Percentiles rank a stretch among this genome's conserved stretches.
These are phyloP conservation scores for Malassezia pachydermatis DNA, from an alignment of 1,284 basidiomycete species.

Conservation along the genomic window DNA sequence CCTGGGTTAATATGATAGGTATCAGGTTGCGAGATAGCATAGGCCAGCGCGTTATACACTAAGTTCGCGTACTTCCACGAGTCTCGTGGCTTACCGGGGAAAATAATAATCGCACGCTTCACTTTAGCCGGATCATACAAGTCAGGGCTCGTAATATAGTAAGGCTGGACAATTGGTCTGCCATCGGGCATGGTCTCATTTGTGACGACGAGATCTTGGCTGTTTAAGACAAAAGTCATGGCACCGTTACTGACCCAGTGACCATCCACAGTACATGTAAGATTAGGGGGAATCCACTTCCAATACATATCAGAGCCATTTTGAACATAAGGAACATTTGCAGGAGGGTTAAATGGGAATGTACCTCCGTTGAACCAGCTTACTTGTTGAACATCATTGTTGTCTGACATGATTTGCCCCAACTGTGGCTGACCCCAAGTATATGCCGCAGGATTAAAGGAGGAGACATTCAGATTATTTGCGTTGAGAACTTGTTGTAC, in stretches of 20 bases:
- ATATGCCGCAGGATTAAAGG: neutral
- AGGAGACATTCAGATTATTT: neutral
- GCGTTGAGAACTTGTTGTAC: neutral
- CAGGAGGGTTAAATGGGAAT: slow-evolving; percentile 3
- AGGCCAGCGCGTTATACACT: slow-evolving; percentile 25
- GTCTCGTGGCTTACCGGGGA: slow-evolving; percentile 39
- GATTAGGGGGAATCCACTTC: neutral
- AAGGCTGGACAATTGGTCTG: slow-evolving; percentile 1
- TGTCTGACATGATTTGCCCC: neutral
- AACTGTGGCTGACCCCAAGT: neutral
- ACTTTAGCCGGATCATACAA: slow-evolving; percentile 21
- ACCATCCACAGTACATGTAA: neutral
- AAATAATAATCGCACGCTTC: slow-evolving; percentile 32
- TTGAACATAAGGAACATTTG: neutral
- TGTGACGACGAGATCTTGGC: neutral
- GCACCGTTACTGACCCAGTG: neutral
- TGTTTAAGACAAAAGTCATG: neutral
- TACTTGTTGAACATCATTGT: neutral
- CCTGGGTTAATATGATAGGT: slow-evolving; percentile 17
- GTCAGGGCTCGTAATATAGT: neutral
- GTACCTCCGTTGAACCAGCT: neutral
- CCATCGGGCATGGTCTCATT: neutral
- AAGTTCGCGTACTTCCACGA: slow-evolving; percentile 42
- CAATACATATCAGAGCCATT: neutral
- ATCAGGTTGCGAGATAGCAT: slow-evolving; percentile 20